phyloP scores from a whole-genome alignment of 805 yeast genomes.

The Ogataea philodendri region DNA sequence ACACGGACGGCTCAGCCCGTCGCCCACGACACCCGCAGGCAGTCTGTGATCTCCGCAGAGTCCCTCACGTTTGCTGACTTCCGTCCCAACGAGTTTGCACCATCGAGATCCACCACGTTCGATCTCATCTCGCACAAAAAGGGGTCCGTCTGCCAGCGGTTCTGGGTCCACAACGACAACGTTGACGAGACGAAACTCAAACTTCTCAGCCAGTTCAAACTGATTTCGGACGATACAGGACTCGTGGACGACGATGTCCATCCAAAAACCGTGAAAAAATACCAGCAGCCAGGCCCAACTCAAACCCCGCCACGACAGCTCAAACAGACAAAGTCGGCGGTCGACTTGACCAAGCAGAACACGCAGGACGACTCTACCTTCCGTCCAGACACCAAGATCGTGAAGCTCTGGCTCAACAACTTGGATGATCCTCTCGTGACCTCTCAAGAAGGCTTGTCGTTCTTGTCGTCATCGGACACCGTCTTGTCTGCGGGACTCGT shows the following conservation, averaged over 20 bases:
- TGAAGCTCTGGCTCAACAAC: constrained; percentile 33
- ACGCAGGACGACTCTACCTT: constrained; percentile 18
- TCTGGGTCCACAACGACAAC: constrained; percentile 62
- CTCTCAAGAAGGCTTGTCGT: constrained; percentile 21
- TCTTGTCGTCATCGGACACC: constrained; percentile 15
- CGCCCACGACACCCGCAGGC: constrained; percentile 7
- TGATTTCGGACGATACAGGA: constrained; percentile 35
- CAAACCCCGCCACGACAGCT: constrained; percentile 11
- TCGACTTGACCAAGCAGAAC: constrained; percentile 8
- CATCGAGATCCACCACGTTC: constrained; percentile 33
- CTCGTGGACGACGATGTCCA: constrained; percentile 28
- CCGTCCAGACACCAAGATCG: constrained; percentile 30
- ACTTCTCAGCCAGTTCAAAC: constrained; percentile 42
- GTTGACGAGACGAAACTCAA: constrained; percentile 50
- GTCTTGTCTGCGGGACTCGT: constrained; percentile 17
- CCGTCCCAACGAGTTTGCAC: constrained; percentile 12
- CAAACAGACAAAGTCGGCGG: constrained; percentile 16
- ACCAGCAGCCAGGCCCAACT: too few relatives aligned
- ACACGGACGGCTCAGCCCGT: background rate
- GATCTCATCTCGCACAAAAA: constrained; percentile 37
- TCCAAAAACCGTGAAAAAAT: too few relatives aligned
- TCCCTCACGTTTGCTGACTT: constrained; percentile 17
- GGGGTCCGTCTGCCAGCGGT: constrained; percentile 37
- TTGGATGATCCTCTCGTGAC: constrained; percentile 26
- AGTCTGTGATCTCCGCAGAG: constrained; percentile 24